Conservation (phyloP, 2,329 filamentous ascomycete genomes). For the Alternaria novae-zelandiae region DNA sequence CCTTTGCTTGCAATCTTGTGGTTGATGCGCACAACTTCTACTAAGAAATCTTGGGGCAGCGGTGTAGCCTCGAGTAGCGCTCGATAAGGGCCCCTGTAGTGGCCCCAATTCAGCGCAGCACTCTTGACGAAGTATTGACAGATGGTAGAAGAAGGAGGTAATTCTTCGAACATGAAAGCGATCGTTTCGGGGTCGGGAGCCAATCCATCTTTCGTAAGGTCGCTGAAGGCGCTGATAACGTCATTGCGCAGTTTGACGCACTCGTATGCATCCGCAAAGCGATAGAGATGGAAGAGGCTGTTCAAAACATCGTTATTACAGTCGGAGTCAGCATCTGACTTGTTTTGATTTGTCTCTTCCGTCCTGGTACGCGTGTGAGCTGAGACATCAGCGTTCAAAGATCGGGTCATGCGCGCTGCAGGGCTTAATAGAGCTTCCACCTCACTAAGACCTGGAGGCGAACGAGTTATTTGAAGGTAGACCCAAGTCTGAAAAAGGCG, state of each 20-base stretch:
- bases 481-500: background rate
- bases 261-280: background rate
- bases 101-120: background rate
- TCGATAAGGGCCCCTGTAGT: background rate
- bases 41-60: background rate
- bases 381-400: background rate
- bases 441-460: background rate
- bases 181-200: background rate
- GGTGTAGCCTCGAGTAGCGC: background rate
- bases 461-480: background rate
- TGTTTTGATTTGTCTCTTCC: background rate
- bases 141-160: background rate
- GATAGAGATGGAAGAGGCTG: background rate
- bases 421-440: background rate
- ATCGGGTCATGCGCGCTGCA: background rate
- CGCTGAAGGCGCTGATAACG: background rate
- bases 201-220: background rate
- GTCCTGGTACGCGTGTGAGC: background rate
- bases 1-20: background rate
- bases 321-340: background rate
- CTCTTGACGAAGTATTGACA: background rate
- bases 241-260: background rate
- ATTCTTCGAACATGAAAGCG: background rate
- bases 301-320: background rate
- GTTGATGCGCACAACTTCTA: background rate